These are phyloP conservation scores for Quercus mongolica DNA, from an alignment of 306 rosid genomes.

Conservation along the genomic window DNA sequence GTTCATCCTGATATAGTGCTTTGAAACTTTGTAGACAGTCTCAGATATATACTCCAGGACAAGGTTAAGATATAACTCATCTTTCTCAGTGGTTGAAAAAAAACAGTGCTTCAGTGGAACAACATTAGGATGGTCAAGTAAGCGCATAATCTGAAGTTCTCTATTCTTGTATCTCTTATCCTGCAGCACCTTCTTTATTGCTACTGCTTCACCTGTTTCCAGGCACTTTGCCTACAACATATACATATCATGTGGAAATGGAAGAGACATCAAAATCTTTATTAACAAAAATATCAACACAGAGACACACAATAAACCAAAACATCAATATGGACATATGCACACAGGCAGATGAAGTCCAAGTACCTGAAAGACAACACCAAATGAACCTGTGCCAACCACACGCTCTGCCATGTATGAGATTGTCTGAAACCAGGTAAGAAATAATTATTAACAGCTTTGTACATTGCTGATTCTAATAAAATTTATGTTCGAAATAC, in stretches of 20 bases:
- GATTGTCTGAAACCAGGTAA: slow-evolving; percentile 53
- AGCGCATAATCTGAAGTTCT: slow-evolving; percentile 85
- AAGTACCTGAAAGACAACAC: slow-evolving; percentile 90
- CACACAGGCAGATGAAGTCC: slow-evolving; percentile 10
- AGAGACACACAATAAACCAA: neutral
- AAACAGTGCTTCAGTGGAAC: slow-evolving; percentile 77
- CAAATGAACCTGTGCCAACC: slow-evolving; percentile 95
- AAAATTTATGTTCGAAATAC: neutral
- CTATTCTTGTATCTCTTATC: slow-evolving; percentile 94
- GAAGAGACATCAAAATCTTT: neutral
- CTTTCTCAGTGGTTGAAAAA: slow-evolving; percentile 86
- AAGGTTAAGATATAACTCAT: slow-evolving; percentile 88
- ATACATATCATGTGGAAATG: neutral
- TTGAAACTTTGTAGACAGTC: slow-evolving; percentile 82
- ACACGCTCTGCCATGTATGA: slow-evolving; percentile 95
- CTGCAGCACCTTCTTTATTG: slow-evolving; percentile 88
- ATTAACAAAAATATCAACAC: neutral
- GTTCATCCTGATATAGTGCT: slow-evolving; percentile 55
- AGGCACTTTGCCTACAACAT: slow-evolving; percentile 74
- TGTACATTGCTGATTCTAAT: neutral
- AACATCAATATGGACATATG: neutral
- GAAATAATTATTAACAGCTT: slow-evolving; percentile 9
- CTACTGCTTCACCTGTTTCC: slow-evolving; percentile 81
- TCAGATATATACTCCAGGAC: slow-evolving; percentile 84
- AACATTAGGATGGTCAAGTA: slow-evolving; percentile 77